phyloP scores from a whole-genome alignment of 495 filamentous ascomycete species.

The Penicillium steckii region DNA sequence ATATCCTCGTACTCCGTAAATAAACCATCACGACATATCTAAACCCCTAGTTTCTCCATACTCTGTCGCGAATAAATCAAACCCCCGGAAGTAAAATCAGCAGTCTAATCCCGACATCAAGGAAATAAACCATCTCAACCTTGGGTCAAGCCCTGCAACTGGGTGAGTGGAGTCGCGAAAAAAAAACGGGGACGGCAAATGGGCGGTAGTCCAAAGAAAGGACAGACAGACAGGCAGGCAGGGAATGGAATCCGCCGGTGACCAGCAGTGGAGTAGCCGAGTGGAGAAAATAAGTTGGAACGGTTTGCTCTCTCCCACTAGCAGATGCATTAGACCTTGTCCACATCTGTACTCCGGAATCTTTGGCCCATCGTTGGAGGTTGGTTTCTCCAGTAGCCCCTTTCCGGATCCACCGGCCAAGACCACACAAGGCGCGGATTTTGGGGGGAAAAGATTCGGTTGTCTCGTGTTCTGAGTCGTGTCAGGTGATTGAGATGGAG shows the following conservation, averaged over 20 bases:
- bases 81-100: neutral
- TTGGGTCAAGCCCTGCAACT: neutral
- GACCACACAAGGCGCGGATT: neutral
- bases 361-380: slow-evolving; percentile 8
- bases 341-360: slow-evolving; percentile 17
- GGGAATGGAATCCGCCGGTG: neutral
- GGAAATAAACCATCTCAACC: neutral
- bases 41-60: no score
- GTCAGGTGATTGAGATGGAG: neutral
- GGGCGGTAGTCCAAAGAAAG: neutral
- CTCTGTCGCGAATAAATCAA: neutral
- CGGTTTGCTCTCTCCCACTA: slow-evolving; percentile 6
- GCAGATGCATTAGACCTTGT: slow-evolving; percentile 12
- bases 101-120: no score
- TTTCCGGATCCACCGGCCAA: neutral
- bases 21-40: no score
- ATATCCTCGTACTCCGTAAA: no score
- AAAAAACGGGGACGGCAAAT: neutral
- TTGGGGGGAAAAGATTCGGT: no score
- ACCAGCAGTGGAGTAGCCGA: neutral
- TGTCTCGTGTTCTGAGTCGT: neutral
- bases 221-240: no score
- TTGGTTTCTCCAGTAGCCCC: slow-evolving; percentile 7
- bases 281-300: slow-evolving; percentile 5
- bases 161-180: neutral